These are phyloP conservation scores for Aspergillus tubingensis DNA, from an alignment of 2,329 filamentous ascomycete genomes.

Conservation along the genomic window DNA sequence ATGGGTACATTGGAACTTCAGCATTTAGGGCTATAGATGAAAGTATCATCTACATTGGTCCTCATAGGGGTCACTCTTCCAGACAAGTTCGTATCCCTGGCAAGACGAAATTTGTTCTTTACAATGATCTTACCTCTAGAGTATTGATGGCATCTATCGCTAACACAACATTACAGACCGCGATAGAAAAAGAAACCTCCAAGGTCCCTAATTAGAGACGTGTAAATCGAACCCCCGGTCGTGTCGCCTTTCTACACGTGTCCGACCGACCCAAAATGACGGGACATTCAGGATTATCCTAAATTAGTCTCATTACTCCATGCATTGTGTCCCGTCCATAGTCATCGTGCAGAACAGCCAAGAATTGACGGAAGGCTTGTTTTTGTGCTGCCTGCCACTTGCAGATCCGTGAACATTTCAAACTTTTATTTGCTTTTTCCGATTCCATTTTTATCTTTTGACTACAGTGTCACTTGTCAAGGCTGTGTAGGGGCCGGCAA, in stretches of 20 bases:
- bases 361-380: too few relatives aligned
- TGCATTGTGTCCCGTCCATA: neutral
- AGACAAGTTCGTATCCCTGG: too few relatives aligned
- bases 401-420: neutral
- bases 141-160: too few relatives aligned
- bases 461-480: too few relatives aligned
- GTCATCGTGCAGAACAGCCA: neutral
- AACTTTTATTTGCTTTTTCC: neutral
- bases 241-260: neutral
- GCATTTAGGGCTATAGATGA: too few relatives aligned
- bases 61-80: too few relatives aligned
- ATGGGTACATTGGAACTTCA: too few relatives aligned
- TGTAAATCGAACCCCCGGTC: neutral
- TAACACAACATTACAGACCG: fast-evolving
- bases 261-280: neutral
- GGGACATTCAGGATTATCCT: neutral
- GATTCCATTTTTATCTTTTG: neutral
- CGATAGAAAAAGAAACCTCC: neutral
- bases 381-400: neutral
- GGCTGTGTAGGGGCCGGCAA: neutral
- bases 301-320: neutral
- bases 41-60: too few relatives aligned
- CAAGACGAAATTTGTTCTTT: too few relatives aligned
- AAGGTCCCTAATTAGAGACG: neutral
- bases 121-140: too few relatives aligned